A percentile compares a stretch with the other conserved stretches of the same genome.
Evolutionary conservation across 768 basidiomycete species (phyloP).

Genomic region (Candolleomyces efflorescens): DNA sequence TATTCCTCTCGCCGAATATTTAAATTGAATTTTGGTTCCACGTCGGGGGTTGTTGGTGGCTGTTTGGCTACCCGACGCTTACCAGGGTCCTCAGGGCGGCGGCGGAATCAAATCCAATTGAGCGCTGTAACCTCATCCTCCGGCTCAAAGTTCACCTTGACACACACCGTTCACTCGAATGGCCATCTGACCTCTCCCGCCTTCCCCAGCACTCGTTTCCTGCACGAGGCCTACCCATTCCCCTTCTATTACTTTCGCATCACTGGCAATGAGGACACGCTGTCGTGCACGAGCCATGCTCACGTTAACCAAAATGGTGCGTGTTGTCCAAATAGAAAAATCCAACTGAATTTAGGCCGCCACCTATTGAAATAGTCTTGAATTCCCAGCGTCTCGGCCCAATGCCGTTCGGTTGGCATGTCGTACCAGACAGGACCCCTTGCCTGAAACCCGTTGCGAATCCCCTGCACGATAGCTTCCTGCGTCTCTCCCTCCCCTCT

Average conservation of each 20-base stretch:
- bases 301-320: constrained; percentile 14
- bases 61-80: neutral
- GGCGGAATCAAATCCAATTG: neutral
- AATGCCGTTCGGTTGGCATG: neutral
- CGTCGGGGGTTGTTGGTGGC: neutral
- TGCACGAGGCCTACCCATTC: neutral
- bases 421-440: neutral
- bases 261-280: neutral
- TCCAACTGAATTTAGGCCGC: neutral
- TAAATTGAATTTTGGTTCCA: neutral
- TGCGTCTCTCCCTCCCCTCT: no score
- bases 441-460: no score
- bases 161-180: neutral
- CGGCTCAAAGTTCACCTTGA: neutral
- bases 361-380: constrained; percentile 1
- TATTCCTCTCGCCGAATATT: neutral
- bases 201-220: neutral
- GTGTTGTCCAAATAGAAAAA: constrained; percentile 11
- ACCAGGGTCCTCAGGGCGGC: neutral
- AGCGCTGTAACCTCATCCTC: neutral
- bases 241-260: neutral
- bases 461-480: no score
- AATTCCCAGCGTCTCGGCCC: neutral
- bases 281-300: constrained; percentile 8
- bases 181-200: neutral